Base-by-base conservation (phyloP, 148 eudicot species). In the Camellia sinensis region DNA sequence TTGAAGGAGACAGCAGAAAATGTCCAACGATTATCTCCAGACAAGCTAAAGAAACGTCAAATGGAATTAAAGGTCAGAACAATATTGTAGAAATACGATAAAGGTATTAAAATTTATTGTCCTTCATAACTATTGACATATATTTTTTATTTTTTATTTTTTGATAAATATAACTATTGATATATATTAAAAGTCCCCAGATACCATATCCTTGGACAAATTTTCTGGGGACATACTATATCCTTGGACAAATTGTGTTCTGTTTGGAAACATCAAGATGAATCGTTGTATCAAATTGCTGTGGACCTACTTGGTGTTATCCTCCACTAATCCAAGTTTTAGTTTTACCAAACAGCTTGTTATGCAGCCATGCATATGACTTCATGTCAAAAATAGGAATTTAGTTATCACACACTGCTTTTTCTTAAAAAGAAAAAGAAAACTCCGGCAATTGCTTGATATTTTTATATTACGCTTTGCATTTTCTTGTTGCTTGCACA, bases 11-110 rank as follows among this genome's bases (percentile, higher is more conserved):
- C 89, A 5, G 94, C 96, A 60, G 74, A 89, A 77, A 83, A 77
- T 71, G 90, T 83, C 83, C 87, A 93, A 76, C 90, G 79, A 61
- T 85, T 90, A 59, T 89, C 97, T 78, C 83, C 87, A 19, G 90
- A 92, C 22, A 94, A 93, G 83, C 87, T 93, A 43, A 84, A 83
- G 89, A 83, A 84, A 80, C 92, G 96, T 65, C 98, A 93, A 79
- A 54, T 76, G 79, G 97, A 91, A 86, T 67, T 95, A 22, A 88
- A 95, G 95, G 98, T 95, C 60, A 18, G 66, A 57, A 78, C 62
- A n/a, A 50, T 80, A 29, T 63, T 71, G 44, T 6, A 7, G 59
- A 9, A 56, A 67, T 66, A 60, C 5, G 57, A 19, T 48, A 2
- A 13, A 29, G 2, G n/a, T 50, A n/a, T 71, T n/a, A 2, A 1